Base-by-base conservation (phyloP, 306 rosid species). In the Clitoria ternatea region DNA sequence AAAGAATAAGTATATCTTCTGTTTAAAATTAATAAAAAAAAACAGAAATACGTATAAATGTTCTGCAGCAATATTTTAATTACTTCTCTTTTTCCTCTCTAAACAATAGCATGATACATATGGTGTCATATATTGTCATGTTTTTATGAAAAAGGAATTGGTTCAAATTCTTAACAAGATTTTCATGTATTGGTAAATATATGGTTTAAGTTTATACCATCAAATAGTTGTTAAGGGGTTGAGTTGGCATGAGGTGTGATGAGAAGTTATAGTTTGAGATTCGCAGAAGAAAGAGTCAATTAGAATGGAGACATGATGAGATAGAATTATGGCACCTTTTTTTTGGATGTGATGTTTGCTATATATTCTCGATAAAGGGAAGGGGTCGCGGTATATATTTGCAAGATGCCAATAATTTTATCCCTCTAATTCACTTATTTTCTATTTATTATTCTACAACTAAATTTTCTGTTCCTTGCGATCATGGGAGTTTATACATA, bases 241-340 rank as follows among this genome's bases (percentile, higher is more conserved):
- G n/a, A n/a, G n/a, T n/a, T n/a, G n/a, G n/a, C n/a, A n/a, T n/a
- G n/a, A n/a, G n/a, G n/a, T 35, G 63, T 72, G 48, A 57, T 70
- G 13, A 11, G 53, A 48, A 15, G 32, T 49, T 47, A 72, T 45
- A 49, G 15, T 64, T 43, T 45, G 82, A 57, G 49, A 54, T 47
- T 64, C 59, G 54, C 6, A 33, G 61, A 78, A 32, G 55, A 72
- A 32, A 36, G 32, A 43, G 5, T 26, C 8, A 40, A 60, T 60
- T 9, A 57, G 50, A 73, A 18, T 57, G 40, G 29, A 55, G 30
- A 57, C 26, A 30, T 72, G 62, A 63, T 71, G 77, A 66, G 27
- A 50, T 48, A 66, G 62, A 64, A 64, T 72, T 78, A 23, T 79
- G 7, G 17, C 62, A 29, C 65, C 33, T 49, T 22, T 50, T 54